phyloP scores from a whole-genome alignment of 176 grass and related monocot genomes.

The Chloris gayana region DNA sequence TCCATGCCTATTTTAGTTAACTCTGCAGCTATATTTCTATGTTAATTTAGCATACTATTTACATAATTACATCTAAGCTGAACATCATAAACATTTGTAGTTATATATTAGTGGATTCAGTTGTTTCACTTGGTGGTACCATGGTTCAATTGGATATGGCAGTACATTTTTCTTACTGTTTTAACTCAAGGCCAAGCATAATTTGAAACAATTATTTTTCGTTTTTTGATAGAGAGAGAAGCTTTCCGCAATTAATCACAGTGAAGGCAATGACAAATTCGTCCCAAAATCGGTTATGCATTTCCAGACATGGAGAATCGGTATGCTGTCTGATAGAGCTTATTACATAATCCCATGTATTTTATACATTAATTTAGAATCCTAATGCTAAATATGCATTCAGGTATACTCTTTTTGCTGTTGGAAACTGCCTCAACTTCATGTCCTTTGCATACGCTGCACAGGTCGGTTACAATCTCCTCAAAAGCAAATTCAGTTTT shows the following conservation, averaged over 20 bases:
- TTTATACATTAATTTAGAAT: conserved; percentile 33
- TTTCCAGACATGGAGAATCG: conserved; percentile 98
- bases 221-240: conserved; percentile 86
- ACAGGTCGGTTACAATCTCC: conserved; percentile 63
- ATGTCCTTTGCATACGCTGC: conserved; percentile 96
- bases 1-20: neutral
- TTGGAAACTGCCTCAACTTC: conserved; percentile 97
- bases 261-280: conserved; percentile 73
- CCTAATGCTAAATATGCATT: conserved; percentile 44
- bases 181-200: neutral
- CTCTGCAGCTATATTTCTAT: conserved; percentile 17
- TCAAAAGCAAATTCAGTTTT: conserved; percentile 17
- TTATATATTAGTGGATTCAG: neutral
- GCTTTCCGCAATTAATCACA: conserved; percentile 56
- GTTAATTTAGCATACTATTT: conserved; percentile 19
- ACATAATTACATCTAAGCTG: neutral
- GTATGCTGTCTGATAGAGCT: conserved; percentile 39
- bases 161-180: neutral
- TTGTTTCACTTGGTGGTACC: conserved; percentile 43
- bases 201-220: neutral
- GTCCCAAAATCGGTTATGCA: conserved; percentile 79
- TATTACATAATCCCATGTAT: neutral
- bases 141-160: neutral
- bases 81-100: neutral
- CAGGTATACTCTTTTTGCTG: conserved; percentile 95